A percentile compares a stretch with the other conserved stretches of the same genome.
Conservation (phyloP, 2,329 filamentous ascomycete species). For the Didymella pinodella region DNA sequence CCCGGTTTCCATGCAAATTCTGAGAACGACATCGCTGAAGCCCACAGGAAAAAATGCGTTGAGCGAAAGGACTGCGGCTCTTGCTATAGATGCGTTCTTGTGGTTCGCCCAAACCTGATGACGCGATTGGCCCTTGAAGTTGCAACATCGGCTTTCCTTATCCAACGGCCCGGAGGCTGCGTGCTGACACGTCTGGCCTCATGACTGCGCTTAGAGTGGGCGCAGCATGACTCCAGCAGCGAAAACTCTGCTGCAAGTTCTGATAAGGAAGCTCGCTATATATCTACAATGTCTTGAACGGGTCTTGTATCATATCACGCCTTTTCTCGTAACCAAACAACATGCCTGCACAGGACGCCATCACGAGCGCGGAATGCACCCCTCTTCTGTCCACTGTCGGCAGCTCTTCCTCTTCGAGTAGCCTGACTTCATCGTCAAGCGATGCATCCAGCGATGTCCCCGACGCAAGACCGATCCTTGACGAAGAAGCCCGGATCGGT, state of each 20-base stretch:
- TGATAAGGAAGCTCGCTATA: slow-evolving; percentile 10
- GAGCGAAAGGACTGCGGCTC: background rate
- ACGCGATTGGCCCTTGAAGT: slow-evolving; percentile 22
- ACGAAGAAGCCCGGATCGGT: slow-evolving; percentile 26
- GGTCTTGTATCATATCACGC: slow-evolving; percentile 4
- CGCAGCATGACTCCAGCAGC: slow-evolving; percentile 9
- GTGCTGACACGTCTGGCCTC: slow-evolving; percentile 6
- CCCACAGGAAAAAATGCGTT: background rate
- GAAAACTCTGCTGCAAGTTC: slow-evolving; percentile 11
- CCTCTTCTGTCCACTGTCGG: slow-evolving; percentile 16
- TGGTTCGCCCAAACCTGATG: slow-evolving; percentile 14
- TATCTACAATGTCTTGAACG: slow-evolving; percentile 1
- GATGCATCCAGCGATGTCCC: slow-evolving; percentile 6
- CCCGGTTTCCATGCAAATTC: background rate
- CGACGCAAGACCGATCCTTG: background rate
- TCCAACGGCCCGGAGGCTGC: slow-evolving; percentile 8
- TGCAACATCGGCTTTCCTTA: slow-evolving; percentile 25
- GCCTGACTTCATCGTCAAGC: slow-evolving; percentile 5
- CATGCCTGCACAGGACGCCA: slow-evolving; percentile 13
- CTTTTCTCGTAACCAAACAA: slow-evolving; percentile 5
- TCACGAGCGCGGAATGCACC: slow-evolving; percentile 15
- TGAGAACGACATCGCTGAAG: background rate
- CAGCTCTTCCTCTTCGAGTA: slow-evolving; percentile 7
- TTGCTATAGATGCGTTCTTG: background rate
- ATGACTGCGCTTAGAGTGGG: background rate